Evolutionary conservation across 805 yeast genomes (phyloP).

Genomic region (Yamadazyma paraphyllophila): DNA sequence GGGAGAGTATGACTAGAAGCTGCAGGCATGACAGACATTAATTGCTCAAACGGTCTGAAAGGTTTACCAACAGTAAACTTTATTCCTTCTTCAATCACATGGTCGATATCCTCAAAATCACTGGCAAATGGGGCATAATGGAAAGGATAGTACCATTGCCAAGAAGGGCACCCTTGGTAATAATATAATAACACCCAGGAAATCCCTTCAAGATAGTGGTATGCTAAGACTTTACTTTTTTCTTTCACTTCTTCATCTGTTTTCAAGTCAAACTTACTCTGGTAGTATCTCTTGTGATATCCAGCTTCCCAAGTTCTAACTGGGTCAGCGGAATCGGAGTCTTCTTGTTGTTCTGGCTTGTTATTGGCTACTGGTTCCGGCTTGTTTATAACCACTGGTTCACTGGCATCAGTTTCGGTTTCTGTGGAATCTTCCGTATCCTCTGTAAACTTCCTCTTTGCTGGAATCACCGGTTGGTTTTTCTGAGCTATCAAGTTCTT

Average conservation of each 20-base stretch:
- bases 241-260: constrained; percentile 53
- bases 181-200: constrained; percentile 95
- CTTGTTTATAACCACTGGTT: constrained; percentile 14
- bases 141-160: constrained; percentile 97
- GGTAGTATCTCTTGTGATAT: constrained; percentile 77
- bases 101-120: constrained; percentile 63
- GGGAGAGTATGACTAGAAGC: constrained; percentile 89
- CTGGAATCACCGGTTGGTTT: constrained; percentile 8
- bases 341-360: constrained; percentile 10
- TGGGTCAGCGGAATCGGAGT: constrained; percentile 35
- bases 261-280: constrained; percentile 62
- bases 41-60: constrained; percentile 86
- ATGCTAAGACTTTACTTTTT: constrained; percentile 58
- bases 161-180: constrained; percentile 96
- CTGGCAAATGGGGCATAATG: constrained; percentile 98
- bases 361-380: constrained; percentile 15
- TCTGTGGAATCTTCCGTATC: constrained; percentile 20
- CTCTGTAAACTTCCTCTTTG: constrained; percentile 42
- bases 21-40: constrained; percentile 94
- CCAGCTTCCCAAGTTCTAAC: constrained; percentile 86
- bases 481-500: constrained; percentile 35
- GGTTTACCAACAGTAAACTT: constrained; percentile 70
- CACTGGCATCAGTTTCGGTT: constrained; percentile 9
- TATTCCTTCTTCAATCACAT: constrained; percentile 46
- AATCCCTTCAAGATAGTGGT: constrained; percentile 85